Conservation (phyloP, 2,329 filamentous ascomycete species). For the Rutstroemia sp. region DNA sequence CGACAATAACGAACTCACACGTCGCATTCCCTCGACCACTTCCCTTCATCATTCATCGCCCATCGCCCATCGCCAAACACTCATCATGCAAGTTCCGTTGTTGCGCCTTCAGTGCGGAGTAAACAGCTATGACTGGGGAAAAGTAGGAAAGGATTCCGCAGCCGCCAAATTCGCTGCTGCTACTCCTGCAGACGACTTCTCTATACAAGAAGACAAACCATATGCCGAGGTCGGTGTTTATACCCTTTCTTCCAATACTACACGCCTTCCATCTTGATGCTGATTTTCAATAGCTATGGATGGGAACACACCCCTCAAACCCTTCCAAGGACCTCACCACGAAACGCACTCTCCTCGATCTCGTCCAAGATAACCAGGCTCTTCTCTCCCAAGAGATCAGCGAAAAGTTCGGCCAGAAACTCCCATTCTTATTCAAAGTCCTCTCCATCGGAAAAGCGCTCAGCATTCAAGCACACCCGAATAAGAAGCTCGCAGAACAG, state of each 20-base stretch:
- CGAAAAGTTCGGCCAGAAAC: conserved; percentile 68
- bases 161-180: conserved; percentile 86
- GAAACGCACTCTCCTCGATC: conserved; percentile 76
- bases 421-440: conserved; percentile 97
- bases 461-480: conserved; percentile 94
- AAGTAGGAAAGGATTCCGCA: conserved; percentile 78
- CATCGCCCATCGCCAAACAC: not conserved
- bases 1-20: not conserved
- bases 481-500: conserved; percentile 87
- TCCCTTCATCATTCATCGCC: too few relatives aligned
- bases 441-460: conserved; percentile 92
- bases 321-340: conserved; percentile 85
- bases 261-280: conserved; percentile 31
- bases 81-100: conserved; percentile 55
- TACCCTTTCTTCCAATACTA: not conserved
- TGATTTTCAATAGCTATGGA: conserved; percentile 67
- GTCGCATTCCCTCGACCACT: not conserved
- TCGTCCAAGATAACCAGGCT: conserved; percentile 79
- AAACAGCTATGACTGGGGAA: conserved; percentile 99
- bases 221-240: conserved; percentile 70
- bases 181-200: conserved; percentile 67
- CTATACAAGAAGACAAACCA: conserved; percentile 77
- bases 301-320: conserved; percentile 95
- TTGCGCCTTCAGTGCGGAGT: conserved; percentile 84
- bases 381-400: conserved; percentile 69